phyloP scores from a whole-genome alignment of 2,329 filamentous ascomycete species.

The Piedraia hortae region DNA sequence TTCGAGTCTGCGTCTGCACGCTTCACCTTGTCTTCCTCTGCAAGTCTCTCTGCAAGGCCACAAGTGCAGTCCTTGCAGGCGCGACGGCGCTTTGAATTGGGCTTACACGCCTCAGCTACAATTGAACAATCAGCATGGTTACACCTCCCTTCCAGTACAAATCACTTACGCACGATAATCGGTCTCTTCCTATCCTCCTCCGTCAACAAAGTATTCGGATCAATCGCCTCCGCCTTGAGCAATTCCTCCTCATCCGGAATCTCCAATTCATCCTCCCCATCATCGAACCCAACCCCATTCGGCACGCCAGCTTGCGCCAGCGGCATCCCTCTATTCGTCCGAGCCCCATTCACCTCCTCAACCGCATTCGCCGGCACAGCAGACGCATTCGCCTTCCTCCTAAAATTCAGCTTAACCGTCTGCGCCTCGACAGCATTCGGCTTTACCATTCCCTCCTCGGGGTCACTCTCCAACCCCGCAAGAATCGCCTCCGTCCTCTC shows the following conservation, averaged over 20 bases:
- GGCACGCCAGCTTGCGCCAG: slow-evolving; percentile 15
- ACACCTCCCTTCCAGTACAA: background rate
- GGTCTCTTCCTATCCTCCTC: slow-evolving; percentile 59
- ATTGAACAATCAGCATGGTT: slow-evolving; percentile 1
- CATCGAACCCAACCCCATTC: slow-evolving; percentile 32
- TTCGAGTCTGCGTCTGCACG: slow-evolving; percentile 33
- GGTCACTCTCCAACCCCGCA: slow-evolving; percentile 40
- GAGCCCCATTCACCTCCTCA: slow-evolving; percentile 17
- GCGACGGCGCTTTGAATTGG: slow-evolving; percentile 68
- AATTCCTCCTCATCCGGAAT: slow-evolving; percentile 13
- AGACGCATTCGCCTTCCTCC: slow-evolving; percentile 22
- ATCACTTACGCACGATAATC: slow-evolving; percentile 40
- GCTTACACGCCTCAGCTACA: slow-evolving; percentile 57
- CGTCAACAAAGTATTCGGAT: slow-evolving; percentile 65
- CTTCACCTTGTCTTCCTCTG: slow-evolving; percentile 53
- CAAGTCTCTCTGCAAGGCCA: slow-evolving; percentile 60
- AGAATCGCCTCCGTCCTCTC: slow-evolving; percentile 58
- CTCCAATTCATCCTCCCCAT: slow-evolving; percentile 12
- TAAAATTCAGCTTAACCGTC: slow-evolving; percentile 28
- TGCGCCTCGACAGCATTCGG: slow-evolving; percentile 7
- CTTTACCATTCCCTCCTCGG: slow-evolving; percentile 41
- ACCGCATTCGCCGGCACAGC: slow-evolving; percentile 12
- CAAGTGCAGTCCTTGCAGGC: slow-evolving; percentile 98
- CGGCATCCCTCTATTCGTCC: too few relatives aligned
- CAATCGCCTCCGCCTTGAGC: slow-evolving; percentile 56